phyloP scores from a whole-genome alignment of 495 filamentous ascomycete genomes.

The Tuber microsphaerosporum region DNA sequence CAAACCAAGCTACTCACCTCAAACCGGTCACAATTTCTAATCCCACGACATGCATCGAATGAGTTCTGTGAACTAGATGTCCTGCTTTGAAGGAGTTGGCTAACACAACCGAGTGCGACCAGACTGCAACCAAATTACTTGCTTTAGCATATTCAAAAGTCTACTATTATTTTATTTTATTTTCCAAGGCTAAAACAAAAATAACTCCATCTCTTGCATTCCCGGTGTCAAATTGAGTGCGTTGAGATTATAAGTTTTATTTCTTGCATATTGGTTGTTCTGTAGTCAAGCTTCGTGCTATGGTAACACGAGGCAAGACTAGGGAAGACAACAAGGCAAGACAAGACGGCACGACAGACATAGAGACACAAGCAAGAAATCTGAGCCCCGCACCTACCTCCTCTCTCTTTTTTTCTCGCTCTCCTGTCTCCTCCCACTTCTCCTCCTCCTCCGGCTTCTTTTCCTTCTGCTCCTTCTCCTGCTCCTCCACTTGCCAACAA shows the following conservation, averaged over 20 bases:
- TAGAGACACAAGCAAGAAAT: neutral
- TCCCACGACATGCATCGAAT: neutral
- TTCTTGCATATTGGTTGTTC: neutral
- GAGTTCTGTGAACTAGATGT: neutral
- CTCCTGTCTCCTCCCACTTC: too few species aligned
- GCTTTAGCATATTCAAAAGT: neutral
- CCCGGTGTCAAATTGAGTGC: neutral
- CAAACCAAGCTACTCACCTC: neutral
- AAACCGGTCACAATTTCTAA: neutral
- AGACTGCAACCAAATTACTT: neutral
- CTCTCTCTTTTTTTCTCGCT: neutral
- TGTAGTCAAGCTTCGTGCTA: neutral
- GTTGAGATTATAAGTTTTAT: neutral
- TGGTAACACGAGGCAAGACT: neutral
- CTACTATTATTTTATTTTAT: neutral
- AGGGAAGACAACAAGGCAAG: neutral
- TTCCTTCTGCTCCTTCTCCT: neutral
- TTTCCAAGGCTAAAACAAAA: neutral
- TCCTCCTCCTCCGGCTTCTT: neutral
- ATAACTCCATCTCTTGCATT: neutral
- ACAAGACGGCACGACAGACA: neutral
- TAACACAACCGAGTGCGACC: neutral
- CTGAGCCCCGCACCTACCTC: neutral
- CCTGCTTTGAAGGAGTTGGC: neutral
- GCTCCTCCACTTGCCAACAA: neutral